A percentile compares a stretch with the other conserved stretches of the same genome.
Conservation (phyloP, 805 yeast species). For the Cephaloascus fragrans region DNA sequence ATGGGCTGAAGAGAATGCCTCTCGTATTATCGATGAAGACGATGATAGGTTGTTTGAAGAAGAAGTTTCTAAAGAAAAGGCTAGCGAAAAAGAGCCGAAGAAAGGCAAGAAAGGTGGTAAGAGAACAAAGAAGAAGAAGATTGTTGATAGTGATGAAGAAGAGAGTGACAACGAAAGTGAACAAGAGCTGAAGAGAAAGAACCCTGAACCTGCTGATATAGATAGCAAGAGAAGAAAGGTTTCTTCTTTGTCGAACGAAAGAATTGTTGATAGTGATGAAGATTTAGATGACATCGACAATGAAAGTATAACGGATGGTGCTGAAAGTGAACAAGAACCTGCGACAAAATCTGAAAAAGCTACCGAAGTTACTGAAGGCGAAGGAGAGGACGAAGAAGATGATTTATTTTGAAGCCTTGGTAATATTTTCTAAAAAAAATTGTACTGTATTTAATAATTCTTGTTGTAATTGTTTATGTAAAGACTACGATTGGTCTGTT, state of each 20-base stretch:
- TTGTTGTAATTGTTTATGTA: too few species aligned
- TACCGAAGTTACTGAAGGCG: constrained; percentile 9
- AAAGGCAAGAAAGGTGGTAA: constrained; percentile 13
- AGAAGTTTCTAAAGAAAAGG: constrained; percentile 12
- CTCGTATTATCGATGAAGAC: constrained; percentile 24
- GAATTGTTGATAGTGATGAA: constrained; percentile 39
- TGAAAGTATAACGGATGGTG: constrained; percentile 7
- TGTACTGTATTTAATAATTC: too few species aligned
- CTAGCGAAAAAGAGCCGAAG: constrained; percentile 13
- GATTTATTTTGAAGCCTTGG: constrained; percentile 8
- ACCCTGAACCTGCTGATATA: constrained; percentile 8
- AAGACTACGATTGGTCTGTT: too few species aligned
- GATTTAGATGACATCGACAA: constrained; percentile 19
- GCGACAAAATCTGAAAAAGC: constrained; percentile 6
- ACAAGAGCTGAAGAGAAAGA: constrained; percentile 11
- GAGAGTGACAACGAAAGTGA: constrained; percentile 23
- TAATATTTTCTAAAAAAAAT: too few species aligned
- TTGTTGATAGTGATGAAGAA: constrained; percentile 24
- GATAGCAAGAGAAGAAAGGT: constrained; percentile 23
- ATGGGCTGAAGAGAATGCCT: constrained; percentile 39
- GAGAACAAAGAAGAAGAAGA: constrained; percentile 14
- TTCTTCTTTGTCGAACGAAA: constrained; percentile 18
- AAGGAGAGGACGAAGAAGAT: constrained; percentile 12
- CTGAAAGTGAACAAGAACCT: constrained; percentile 5
- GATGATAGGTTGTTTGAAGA: constrained; percentile 21